Evolutionary conservation across 2,329 filamentous ascomycete genomes (phyloP).

Genomic region (Aspergillus aculeatinus): DNA sequence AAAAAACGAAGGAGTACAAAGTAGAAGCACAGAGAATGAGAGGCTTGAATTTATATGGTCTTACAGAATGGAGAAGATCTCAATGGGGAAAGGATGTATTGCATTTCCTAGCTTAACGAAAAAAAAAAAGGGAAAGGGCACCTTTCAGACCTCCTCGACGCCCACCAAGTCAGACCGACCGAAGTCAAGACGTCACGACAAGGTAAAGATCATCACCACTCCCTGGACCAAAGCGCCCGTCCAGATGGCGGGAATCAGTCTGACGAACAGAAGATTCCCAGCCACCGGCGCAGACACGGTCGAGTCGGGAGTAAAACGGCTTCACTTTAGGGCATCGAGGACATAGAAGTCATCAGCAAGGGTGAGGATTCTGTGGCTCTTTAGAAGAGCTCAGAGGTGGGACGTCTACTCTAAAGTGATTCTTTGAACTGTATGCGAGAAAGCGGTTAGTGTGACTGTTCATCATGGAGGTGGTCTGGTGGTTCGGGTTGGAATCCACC

Average conservation of each 20-base stretch:
- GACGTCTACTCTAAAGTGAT: slow-evolving; percentile 98
- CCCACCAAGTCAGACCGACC: slow-evolving; percentile 77
- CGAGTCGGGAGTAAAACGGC: slow-evolving; percentile 55
- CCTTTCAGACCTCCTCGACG: slow-evolving; percentile 90
- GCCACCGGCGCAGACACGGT: slow-evolving; percentile 18
- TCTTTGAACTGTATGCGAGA: slow-evolving; percentile 56
- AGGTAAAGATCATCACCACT: slow-evolving; percentile 95
- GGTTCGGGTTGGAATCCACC: not conserved
- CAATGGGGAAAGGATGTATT: not conserved
- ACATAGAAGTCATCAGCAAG: slow-evolving; percentile 87
- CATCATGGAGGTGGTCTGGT: not conserved
- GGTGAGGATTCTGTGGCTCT: slow-evolving; percentile 88
- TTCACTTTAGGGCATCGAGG: slow-evolving; percentile 90
- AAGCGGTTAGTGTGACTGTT: slow-evolving; percentile 20
- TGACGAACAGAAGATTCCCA: slow-evolving; percentile 20
- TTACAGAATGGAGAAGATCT: too few relatives aligned
- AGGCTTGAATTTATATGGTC: too few relatives aligned
- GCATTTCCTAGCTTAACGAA: not conserved
- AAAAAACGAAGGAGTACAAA: not conserved
- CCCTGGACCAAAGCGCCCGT: slow-evolving; percentile 64
- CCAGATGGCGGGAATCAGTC: slow-evolving; percentile 38
- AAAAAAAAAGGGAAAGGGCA: slow-evolving; percentile 56
- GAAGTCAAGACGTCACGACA: slow-evolving; percentile 67
- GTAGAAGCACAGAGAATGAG: too few relatives aligned
- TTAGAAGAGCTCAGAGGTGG: slow-evolving; percentile 87